These are phyloP conservation scores for Ligustrum vulgare DNA, from an alignment of 257 asterid genomes.

Conservation along the genomic window DNA sequence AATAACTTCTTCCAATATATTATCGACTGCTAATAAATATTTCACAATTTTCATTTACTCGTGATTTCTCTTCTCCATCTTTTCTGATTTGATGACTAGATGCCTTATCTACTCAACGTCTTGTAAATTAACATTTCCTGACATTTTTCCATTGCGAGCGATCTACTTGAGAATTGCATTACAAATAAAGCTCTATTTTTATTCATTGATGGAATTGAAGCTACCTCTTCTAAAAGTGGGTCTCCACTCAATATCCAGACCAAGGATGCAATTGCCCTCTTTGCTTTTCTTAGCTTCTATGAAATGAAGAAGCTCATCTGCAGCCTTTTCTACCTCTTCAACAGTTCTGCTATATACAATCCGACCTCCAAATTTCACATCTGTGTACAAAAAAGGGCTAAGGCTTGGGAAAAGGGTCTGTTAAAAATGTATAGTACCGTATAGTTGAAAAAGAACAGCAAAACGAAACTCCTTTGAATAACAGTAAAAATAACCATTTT, in stretches of 20 bases:
- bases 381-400: constrained; percentile 30
- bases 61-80: not conserved
- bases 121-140: not conserved
- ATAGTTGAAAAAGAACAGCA: not conserved
- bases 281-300: constrained; percentile 58
- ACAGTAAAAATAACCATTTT: not conserved
- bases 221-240: constrained; percentile 79
- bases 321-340: constrained; percentile 80
- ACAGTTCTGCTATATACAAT: constrained; percentile 66
- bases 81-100: not conserved
- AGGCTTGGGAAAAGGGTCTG: constrained; percentile 2
- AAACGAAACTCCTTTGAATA: not conserved
- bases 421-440: not conserved
- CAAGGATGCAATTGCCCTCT: constrained; percentile 63
- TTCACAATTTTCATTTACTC: constrained; percentile 10
- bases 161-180: not conserved
- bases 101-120: not conserved
- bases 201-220: not conserved
- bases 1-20: not conserved
- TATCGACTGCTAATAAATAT: not conserved
- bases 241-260: constrained; percentile 94
- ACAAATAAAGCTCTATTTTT: not conserved
- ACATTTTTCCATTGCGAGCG: not conserved
- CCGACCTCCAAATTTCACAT: constrained; percentile 62
- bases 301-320: constrained; percentile 67